Percentiles rank a stretch among this genome's conserved stretches.
phyloP scores from a whole-genome alignment of 805 yeast species.

The Limtongia smithiae region DNA sequence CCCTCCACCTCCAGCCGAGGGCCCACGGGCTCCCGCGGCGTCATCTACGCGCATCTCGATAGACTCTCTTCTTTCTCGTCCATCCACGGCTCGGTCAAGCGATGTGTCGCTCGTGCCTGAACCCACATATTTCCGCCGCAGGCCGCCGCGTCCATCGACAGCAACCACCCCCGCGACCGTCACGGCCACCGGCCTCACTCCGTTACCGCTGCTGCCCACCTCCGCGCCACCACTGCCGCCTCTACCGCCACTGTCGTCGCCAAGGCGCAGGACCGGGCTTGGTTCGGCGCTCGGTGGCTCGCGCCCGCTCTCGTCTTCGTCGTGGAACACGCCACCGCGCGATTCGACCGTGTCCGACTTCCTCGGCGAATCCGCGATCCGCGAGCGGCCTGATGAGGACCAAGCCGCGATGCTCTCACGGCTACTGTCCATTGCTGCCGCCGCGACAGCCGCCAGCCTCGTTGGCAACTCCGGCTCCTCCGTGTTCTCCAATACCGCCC shows the following conservation, averaged over 20 bases:
- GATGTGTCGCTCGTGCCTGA: slow-evolving; percentile 21
- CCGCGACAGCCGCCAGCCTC: slow-evolving; percentile 44
- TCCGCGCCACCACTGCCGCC: not conserved
- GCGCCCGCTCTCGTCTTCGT: too few species aligned
- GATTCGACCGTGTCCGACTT: not conserved
- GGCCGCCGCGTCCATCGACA: slow-evolving; percentile 21
- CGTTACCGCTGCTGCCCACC: slow-evolving; percentile 1
- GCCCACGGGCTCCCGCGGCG: too few species aligned
- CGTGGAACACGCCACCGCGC: not conserved
- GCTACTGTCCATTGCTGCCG: slow-evolving; percentile 45
- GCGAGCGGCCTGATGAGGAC: slow-evolving; percentile 31
- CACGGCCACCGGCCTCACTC: slow-evolving; percentile 10
- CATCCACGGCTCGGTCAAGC: not conserved
- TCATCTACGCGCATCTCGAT: too few species aligned
- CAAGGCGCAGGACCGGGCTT: not conserved
- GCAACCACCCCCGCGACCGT: slow-evolving; percentile 11
- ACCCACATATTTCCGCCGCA: slow-evolving; percentile 25
- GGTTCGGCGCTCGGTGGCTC: too few species aligned
- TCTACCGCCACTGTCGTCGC: not conserved
- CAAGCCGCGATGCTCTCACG: slow-evolving; percentile 46
- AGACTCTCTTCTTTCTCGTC: slow-evolving; percentile 2
- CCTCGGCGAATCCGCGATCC: slow-evolving; percentile 25
- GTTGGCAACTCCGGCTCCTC: slow-evolving; percentile 35
- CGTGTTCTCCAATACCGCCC: slow-evolving; percentile 22
- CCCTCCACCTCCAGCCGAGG: too few species aligned